Evolutionary conservation across 1,139 yeast species (phyloP).

Genomic region (Taiozyma onychis): DNA sequence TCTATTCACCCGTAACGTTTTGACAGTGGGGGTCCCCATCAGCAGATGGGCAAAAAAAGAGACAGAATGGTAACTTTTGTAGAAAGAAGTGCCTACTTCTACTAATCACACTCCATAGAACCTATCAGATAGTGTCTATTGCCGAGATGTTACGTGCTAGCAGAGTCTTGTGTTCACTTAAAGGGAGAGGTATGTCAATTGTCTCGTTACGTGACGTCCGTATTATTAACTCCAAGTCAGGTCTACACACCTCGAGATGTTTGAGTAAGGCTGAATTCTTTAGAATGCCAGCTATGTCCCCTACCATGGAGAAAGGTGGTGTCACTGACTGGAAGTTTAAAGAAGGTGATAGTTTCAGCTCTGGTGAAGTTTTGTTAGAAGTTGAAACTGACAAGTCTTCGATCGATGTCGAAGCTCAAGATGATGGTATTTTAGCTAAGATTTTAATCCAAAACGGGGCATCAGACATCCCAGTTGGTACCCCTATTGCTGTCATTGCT

Average conservation of each 20-base stretch:
- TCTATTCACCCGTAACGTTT: background rate
- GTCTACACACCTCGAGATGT: slow-evolving; percentile 19
- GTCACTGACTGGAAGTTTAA: slow-evolving; percentile 88
- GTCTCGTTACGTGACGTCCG: background rate
- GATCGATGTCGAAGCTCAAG: slow-evolving; percentile 89
- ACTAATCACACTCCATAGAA: too few relatives aligned
- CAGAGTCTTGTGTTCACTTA: background rate
- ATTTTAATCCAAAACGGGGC: slow-evolving; percentile 68
- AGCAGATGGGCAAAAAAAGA: slow-evolving; percentile 1
- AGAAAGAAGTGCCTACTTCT: background rate
- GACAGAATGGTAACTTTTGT: background rate
- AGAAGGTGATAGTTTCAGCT: slow-evolving; percentile 67
- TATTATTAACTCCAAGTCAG: slow-evolving; percentile 3
- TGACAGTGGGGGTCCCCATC: slow-evolving; percentile 3
- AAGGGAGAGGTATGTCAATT: background rate
- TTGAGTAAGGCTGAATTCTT: slow-evolving; percentile 48
- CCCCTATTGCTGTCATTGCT: slow-evolving; percentile 81
- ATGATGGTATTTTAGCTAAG: slow-evolving; percentile 85
- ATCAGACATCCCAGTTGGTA: slow-evolving; percentile 78
- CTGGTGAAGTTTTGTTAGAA: slow-evolving; percentile 86
- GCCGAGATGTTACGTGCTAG: background rate
- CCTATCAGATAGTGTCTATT: background rate
- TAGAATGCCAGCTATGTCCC: slow-evolving; percentile 98
- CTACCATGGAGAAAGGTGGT: slow-evolving; percentile 98
- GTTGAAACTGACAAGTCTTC: slow-evolving; percentile 94